A percentile compares a stretch with the other conserved stretches of the same genome.
These are phyloP conservation scores for Toxicodendron radicans DNA, from an alignment of 345 rosid species.

Conservation along the genomic window DNA sequence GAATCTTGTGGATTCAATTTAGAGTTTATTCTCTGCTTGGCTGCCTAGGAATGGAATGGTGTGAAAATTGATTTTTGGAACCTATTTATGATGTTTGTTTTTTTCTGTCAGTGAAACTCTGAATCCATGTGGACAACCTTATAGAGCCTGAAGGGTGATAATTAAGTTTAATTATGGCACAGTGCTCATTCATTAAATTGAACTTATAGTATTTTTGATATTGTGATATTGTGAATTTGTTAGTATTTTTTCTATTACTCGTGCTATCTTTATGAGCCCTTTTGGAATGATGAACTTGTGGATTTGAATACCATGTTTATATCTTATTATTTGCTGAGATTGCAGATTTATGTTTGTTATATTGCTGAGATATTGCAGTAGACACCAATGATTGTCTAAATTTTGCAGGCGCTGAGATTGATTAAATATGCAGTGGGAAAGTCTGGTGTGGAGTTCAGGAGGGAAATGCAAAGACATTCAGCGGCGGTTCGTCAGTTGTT, in stretches of 20 bases:
- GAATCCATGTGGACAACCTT: too few species aligned
- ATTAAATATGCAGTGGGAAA: slow-evolving; percentile 85
- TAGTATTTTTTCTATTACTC: background rate
- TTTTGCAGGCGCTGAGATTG: slow-evolving; percentile 73
- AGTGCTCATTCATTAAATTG: too few species aligned
- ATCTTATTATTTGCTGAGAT: background rate
- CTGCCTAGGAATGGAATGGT: background rate
- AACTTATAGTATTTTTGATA: background rate
- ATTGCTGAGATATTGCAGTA: background rate
- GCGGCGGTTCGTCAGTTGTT: slow-evolving; percentile 75
- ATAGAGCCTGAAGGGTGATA: background rate
- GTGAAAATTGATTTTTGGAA: background rate
- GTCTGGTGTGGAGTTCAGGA: slow-evolving; percentile 85
- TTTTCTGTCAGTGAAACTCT: background rate
- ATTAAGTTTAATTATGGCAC: background rate
- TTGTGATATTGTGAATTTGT: background rate
- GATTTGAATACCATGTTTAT: background rate
- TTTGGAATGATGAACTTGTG: slow-evolving; percentile 1
- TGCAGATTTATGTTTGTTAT: background rate
- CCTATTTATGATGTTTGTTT: background rate
- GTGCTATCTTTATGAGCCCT: background rate
- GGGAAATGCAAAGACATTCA: slow-evolving; percentile 95
- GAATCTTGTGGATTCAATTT: background rate
- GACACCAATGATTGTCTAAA: slow-evolving; percentile 8
- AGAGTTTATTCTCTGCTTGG: background rate